Base-by-base conservation (phyloP, 768 basidiomycete species). In the Phaeotremella skinneri region DNA sequence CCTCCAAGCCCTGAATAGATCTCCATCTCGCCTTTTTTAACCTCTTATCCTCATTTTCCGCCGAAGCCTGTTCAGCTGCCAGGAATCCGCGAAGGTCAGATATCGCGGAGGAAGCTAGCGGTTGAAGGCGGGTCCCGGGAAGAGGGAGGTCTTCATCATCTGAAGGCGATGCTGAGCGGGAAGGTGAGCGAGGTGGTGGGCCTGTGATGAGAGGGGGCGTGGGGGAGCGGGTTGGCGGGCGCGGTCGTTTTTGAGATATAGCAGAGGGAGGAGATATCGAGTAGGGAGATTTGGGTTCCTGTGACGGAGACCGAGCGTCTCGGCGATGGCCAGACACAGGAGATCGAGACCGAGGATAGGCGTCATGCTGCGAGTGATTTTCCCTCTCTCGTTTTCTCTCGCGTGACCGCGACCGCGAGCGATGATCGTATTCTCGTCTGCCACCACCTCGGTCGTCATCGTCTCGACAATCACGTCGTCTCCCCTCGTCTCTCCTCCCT, bases 81-180 rank as follows among this genome's bases (percentile, higher is more conserved):
- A 97, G 79, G 59, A 96, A 81, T 27, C 90, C 88, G 51, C 84
- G 83, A 74, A 94, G 88, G 16, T 89, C 91, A 31, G 90, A 89
- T 17, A 93, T 68, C 5, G 84, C 82, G 23, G 90, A 90, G n/a
- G 89, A 87, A 51, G 82, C 80, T 16, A 97, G 83, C 4, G 90
- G 89, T 27, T 81, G 82, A 9, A 96, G 83, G 37, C 86, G 85
- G 4, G 60, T 56, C 2, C 49, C 53, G 1, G 52, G 55, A 47
- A 7, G 52, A 37, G 53, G 43, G n/a, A 42, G 39, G 20, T 39
- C 63, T 6, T 65, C 68, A 17, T 59, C 63, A 29, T 67, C 65
- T 11, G 57, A 58, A 4, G 58, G 61, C 2, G 66, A 63, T 31
- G 59, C 48, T 27, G 67, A 61, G 42, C 58, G 47, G 23, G 69